Evolutionary conservation across 192 early-diverging fungal species (phyloP).

Genomic region (Diversispora eburnea): DNA sequence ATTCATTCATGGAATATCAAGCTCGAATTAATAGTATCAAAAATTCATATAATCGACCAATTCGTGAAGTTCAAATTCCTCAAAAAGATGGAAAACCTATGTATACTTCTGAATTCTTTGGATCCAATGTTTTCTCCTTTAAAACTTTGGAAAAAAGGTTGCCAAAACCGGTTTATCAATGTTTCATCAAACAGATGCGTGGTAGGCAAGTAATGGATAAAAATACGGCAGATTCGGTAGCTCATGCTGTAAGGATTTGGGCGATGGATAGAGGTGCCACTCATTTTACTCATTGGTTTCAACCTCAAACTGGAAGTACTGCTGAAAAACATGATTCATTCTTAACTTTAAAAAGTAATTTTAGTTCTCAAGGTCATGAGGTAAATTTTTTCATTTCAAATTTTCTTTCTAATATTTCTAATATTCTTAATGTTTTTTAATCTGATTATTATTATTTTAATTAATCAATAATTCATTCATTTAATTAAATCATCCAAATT

Average conservation of each 20-base stretch:
- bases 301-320: constrained; percentile 97
- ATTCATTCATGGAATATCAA: neutral
- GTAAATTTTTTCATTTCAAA: constrained; percentile 35
- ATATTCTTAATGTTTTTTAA: too few species aligned
- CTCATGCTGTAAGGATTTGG: constrained; percentile 98
- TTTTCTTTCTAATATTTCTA: too few species aligned
- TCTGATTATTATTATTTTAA: too few species aligned
- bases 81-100: constrained; percentile 63
- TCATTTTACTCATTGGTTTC: constrained; percentile 99
- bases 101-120: constrained; percentile 89
- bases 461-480: too few species aligned
- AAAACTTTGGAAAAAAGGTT: constrained; percentile 84
- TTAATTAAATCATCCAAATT: too few species aligned
- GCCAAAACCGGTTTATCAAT: constrained; percentile 93
- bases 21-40: constrained; percentile 46
- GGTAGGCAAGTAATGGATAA: constrained; percentile 87
- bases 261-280: constrained; percentile 96
- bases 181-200: constrained; percentile 90
- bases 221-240: constrained; percentile 94
- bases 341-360: constrained; percentile 81
- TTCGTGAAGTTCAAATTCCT: constrained; percentile 79
- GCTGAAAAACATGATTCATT: constrained; percentile 99
- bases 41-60: constrained; percentile 56
- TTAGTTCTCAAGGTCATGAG: constrained; percentile 83
- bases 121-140: constrained; percentile 90